Evolutionary conservation across 1,139 yeast genomes (phyloP), one percentile per base, ranked within the genome.

Genomic region (Magnusiomyces fungicola): DNA sequence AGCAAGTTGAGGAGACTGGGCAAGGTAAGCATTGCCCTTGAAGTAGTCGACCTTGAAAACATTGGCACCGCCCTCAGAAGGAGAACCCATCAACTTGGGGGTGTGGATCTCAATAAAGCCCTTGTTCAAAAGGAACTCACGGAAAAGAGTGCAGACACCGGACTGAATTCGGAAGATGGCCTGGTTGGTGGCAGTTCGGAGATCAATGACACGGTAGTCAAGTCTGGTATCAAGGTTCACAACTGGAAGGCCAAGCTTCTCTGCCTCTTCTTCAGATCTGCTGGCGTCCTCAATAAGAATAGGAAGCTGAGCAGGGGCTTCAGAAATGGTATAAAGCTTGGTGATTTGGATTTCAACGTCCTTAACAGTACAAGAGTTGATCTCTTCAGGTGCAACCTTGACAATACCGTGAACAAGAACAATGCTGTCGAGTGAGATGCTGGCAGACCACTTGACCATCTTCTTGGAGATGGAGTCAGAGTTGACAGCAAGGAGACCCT

Each of bases 1-100:
- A 77, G 92, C 88, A 60, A 92, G 78, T 74, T 92, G 99, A 48
- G 99, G 99, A 42, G 97, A 88, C 74, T 92, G 99, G 30, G 99
- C 98, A 65, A 92, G 75, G 70, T 78, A 92, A 7, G 97, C 97
- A 56, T 83, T 81, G 54, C 90, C 81, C 70, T 92, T 90, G 77
- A 92, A 94, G 72, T 94, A 94, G 48, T 84, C 75, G 55, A 92
- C 83, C 70, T 87, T 95, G 72, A 92, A 92, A 44, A 94, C 97
- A 67, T 89, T 90, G 54, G 97, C 80, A 58, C 99, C 99, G 67
- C 97, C 97, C 74, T 92, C 99, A 54, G 96, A 84, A 36, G 98
- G 87, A 47, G 97, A 89, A 59, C 94, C 96, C 65, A 92, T 78
- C 61, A 92, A 75, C 72, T 92, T 92, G 55, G 99, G 99, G 12